Percentiles rank a stretch among this genome's conserved stretches.
These are phyloP conservation scores for Talaromyces sp. DNA, from an alignment of 2,329 filamentous ascomycete genomes.

Conservation along the genomic window DNA sequence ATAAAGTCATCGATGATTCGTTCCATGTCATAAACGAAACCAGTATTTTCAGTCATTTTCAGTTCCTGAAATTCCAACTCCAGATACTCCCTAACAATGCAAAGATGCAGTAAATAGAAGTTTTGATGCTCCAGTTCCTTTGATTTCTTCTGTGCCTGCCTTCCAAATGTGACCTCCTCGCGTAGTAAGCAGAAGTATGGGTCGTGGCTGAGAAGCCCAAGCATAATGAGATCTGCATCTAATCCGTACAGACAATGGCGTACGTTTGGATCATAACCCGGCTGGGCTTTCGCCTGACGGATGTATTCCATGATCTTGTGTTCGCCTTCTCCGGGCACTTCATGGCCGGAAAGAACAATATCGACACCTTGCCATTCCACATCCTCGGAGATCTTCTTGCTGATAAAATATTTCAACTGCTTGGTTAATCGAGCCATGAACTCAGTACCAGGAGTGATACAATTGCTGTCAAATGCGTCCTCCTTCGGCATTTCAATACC, in stretches of 20 bases:
- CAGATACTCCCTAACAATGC: conserved; percentile 94
- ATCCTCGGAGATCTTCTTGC: conserved; percentile 97
- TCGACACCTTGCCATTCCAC: conserved; percentile 96
- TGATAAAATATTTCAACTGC: conserved; percentile 97
- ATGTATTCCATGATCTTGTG: conserved; percentile 99
- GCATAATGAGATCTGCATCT: conserved; percentile 97
- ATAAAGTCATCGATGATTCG: conserved; percentile 98
- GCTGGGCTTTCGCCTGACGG: conserved; percentile 92
- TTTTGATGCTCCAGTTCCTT: conserved; percentile 98
- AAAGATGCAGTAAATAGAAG: conserved; percentile 95
- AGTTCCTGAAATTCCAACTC: conserved; percentile 96
- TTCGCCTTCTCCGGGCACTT: conserved; percentile 96
- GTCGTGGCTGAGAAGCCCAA: conserved; percentile 94
- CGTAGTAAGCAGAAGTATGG: conserved; percentile 96
- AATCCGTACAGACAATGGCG: conserved; percentile 96
- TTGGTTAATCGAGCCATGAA: conserved; percentile 96
- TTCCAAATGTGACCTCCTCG: conserved; percentile 96
- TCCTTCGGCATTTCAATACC: conserved; percentile 93
- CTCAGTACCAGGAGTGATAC: conserved; percentile 91
- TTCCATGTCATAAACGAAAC: conserved; percentile 87
- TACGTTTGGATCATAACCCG: conserved; percentile 85
- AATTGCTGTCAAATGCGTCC: conserved; percentile 96
- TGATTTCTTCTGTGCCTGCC: conserved; percentile 79
- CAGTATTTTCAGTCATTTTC: conserved; percentile 66
- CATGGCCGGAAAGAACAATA: conserved; percentile 92